Evolutionary conservation across 2,329 filamentous ascomycete genomes (phyloP), one percentile per base, ranked within the genome.

Genomic region (Fusarium kyushuense): DNA sequence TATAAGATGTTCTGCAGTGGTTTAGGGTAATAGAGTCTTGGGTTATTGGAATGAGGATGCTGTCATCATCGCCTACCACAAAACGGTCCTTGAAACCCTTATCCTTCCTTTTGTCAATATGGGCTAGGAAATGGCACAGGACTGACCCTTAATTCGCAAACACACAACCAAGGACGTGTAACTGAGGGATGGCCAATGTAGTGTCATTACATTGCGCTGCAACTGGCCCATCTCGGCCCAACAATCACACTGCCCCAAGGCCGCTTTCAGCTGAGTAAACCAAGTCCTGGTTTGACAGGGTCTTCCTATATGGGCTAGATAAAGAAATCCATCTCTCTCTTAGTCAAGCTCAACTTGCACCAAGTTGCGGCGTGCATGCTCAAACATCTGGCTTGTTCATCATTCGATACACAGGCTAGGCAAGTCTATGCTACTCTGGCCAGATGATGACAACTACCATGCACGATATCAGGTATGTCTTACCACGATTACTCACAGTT

Each of bases 41-140:
- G 23, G 25, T 9, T 45, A 23, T 41, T 67, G 62, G 57, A 69
- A 69, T 67, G 65, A 17, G 16, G 23, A 63, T 59, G 62, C 41
- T 53, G 36, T 69, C 65, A 58, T 66, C 41, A 25, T 41, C 30
- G 29, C 36, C 41, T 25, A 35, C 43, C 19, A 56, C 25, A 33
- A 46, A 63, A 66, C 56, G 41, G 52, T 38, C 46, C 46, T 56
- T 52, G 38, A 23, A 21, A 33, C 23, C 12, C 17, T 35, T 40
- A 43, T 32, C 45, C 35, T 36, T 10, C 25, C 29, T 47, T 32
- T 33, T 30, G 32, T 16, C 46, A 27, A 23, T 32, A n/a, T 38
- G 16, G 36, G 11, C 33, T 32, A 32, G 29, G 36, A 25, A 38
- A 38, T 46, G 36, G 23, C 38, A 55, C 65, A 69, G 57, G 57